phyloP scores from a whole-genome alignment of 768 basidiomycete genomes.

The Tricholoma hemisulphureum region DNA sequence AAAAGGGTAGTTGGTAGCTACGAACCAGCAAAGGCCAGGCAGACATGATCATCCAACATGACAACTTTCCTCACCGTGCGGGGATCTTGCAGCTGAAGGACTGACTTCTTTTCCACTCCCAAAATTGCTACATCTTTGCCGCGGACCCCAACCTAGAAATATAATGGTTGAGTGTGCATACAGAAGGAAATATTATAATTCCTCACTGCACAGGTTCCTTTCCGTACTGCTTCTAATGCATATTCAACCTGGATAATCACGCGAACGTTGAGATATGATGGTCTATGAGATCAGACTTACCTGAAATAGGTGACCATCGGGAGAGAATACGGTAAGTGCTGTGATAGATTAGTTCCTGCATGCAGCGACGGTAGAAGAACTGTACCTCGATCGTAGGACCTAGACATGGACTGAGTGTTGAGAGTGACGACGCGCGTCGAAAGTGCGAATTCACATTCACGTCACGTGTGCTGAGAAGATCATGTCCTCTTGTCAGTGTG shows the following conservation, averaged over 20 bases:
- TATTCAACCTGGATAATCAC: slow-evolving; percentile 82
- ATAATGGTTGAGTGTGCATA: background rate
- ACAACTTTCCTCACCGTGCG: slow-evolving; percentile 97
- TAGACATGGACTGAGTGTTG: slow-evolving; percentile 59
- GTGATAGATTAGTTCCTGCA: background rate
- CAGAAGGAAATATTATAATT: background rate
- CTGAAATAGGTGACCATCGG: slow-evolving; percentile 98
- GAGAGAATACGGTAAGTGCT: slow-evolving; percentile 98
- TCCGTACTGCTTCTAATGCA: slow-evolving; percentile 94
- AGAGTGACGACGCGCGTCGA: slow-evolving; percentile 50
- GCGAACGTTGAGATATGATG: slow-evolving; percentile 16
- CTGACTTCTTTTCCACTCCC: slow-evolving; percentile 98
- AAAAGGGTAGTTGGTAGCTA: background rate
- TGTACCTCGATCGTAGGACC: slow-evolving; percentile 96
- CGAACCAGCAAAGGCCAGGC: slow-evolving; percentile 95
- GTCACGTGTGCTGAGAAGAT: slow-evolving; percentile 21
- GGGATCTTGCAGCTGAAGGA: slow-evolving; percentile 96
- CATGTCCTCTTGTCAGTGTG: no score
- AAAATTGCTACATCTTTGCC: slow-evolving; percentile 94
- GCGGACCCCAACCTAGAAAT: slow-evolving; percentile 83
- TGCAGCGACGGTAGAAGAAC: slow-evolving; percentile 10
- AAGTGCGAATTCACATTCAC: slow-evolving; percentile 18
- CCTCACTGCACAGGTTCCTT: slow-evolving; percentile 93
- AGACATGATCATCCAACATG: slow-evolving; percentile 97
- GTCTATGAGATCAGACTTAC: slow-evolving; percentile 38